phyloP scores from a whole-genome alignment of 257 asterid species.

The Coffea canephora region DNA sequence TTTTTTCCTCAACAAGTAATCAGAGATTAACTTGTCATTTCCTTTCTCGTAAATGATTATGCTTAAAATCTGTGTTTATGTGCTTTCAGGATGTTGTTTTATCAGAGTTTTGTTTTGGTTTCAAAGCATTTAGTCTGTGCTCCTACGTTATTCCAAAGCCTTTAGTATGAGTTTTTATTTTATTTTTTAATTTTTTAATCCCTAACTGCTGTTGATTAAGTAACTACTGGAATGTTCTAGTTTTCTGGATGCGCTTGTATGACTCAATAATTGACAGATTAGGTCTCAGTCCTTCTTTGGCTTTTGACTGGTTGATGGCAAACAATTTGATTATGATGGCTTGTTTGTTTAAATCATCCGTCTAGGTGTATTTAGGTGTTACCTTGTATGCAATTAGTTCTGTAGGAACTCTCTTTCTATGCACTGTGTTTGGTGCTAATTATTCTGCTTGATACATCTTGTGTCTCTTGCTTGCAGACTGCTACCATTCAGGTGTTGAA shows the following conservation, averaged over 20 bases:
- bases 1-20: too few species aligned
- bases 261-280: neutral
- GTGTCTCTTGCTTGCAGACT: conserved; percentile 49
- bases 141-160: neutral
- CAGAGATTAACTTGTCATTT: neutral
- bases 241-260: too few species aligned
- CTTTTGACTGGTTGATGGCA: too few species aligned
- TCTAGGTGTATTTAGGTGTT: neutral
- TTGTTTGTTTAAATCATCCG: too few species aligned
- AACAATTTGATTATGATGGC: neutral
- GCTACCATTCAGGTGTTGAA: conserved; percentile 87
- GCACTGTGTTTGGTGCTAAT: neutral
- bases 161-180: too few species aligned
- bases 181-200: too few species aligned
- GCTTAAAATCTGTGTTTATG: neutral
- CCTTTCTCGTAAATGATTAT: neutral
- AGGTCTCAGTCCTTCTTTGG: neutral
- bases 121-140: neutral
- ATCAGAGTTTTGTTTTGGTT: neutral
- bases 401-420: neutral
- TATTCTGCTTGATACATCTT: conserved; percentile 5
- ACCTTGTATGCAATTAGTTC: neutral
- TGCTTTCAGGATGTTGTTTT: neutral
- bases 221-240: neutral
- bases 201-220: neutral